Conservation (phyloP, 2,329 filamentous ascomycete species). For the Fusarium miscanthi region DNA sequence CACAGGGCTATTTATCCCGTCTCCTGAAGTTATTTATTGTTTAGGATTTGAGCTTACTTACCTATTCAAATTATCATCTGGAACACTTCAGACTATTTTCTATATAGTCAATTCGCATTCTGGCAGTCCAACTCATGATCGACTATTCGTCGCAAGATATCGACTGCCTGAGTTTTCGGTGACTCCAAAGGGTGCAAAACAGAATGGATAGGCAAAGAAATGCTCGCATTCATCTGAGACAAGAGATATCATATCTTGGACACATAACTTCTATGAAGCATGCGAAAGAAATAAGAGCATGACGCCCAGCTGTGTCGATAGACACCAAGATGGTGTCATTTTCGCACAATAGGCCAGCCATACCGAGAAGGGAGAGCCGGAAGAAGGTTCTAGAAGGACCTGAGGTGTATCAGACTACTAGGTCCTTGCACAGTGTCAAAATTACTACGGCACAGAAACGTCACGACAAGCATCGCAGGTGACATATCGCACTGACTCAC, state of each 20-base stretch:
- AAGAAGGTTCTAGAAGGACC: background rate
- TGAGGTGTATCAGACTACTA: rapidly evolving
- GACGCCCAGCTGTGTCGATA: rapidly evolving
- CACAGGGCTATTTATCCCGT: background rate
- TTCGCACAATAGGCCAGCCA: rapidly evolving
- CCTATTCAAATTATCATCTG: no score
- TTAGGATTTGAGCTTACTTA: no score
- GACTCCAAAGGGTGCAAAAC: background rate
- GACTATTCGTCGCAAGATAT: background rate
- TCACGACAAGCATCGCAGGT: background rate
- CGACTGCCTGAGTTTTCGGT: rapidly evolving
- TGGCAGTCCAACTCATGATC: rapidly evolving
- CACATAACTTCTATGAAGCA: no score
- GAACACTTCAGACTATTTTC: no score
- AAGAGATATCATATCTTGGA: no score
- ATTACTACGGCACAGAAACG: background rate
- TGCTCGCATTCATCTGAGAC: no score
- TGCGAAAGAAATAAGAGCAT: rapidly evolving
- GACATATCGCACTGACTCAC: background rate
- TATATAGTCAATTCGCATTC: background rate
- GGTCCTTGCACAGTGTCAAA: rapidly evolving
- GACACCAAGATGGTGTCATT: background rate
- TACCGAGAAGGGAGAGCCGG: rapidly evolving
- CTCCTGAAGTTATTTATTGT: no score
- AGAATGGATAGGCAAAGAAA: background rate